phyloP scores from a whole-genome alignment of 1,139 yeast genomes.

The Taphrina betulina region DNA sequence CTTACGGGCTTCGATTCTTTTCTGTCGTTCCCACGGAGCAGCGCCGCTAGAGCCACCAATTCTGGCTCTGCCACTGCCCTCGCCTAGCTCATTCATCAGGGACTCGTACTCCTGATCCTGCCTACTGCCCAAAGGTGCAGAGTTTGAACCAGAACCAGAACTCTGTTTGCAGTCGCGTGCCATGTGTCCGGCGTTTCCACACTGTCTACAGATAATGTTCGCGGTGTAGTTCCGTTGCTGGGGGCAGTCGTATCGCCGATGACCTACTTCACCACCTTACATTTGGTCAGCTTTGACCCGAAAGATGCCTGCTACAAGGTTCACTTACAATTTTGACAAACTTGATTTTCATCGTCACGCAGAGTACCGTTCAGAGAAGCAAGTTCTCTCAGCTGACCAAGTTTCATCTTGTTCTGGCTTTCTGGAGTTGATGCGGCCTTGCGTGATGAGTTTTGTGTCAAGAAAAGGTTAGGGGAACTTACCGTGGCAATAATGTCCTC shows the following conservation, averaged over 20 bases:
- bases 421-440: conserved; percentile 72
- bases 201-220: conserved; percentile 65
- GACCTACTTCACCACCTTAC: conserved; percentile 61
- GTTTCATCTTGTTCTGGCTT: conserved; percentile 86
- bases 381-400: conserved; percentile 85
- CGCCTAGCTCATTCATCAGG: conserved; percentile 52
- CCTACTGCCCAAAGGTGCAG: conserved; percentile 39
- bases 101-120: conserved; percentile 54
- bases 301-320: neutral
- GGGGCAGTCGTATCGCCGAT: conserved; percentile 62
- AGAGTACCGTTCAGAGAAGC: conserved; percentile 94
- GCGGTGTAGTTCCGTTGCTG: conserved; percentile 55
- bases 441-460: neutral
- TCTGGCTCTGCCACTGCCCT: conserved; percentile 21
- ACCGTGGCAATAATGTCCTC: conserved; percentile 74
- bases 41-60: conserved; percentile 23
- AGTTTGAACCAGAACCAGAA: conserved; percentile 37
- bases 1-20: conserved; percentile 20
- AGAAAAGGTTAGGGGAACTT: conserved; percentile 41
- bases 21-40: conserved; percentile 28
- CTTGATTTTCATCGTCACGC: conserved; percentile 71
- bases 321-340: conserved; percentile 53
- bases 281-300: conserved; percentile 3
- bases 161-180: conserved; percentile 75
- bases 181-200: conserved; percentile 83